A percentile compares a stretch with the other conserved stretches of the same genome.
Evolutionary conservation across 1,284 basidiomycete species (phyloP).

Genomic region (Cryptococcus sp.): DNA sequence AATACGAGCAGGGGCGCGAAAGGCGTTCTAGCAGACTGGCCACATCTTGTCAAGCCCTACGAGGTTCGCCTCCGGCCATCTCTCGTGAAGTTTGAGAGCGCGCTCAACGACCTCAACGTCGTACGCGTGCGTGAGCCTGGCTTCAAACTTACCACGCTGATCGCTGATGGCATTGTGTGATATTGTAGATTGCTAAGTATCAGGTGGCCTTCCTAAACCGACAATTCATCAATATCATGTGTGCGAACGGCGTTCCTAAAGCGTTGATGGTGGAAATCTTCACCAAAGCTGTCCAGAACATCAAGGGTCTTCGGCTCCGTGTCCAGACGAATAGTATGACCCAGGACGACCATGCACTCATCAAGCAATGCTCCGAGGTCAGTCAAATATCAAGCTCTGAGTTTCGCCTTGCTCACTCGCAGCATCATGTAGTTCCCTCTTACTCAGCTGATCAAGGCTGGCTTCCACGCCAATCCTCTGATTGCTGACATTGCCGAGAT

Average conservation of each 20-base stretch:
- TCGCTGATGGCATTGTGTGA: not conserved
- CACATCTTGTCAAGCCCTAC: constrained; percentile 27
- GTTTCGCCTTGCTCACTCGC: not conserved
- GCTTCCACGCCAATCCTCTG: constrained; percentile 45
- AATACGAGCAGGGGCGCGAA: constrained; percentile 47
- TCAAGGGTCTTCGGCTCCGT: constrained; percentile 37
- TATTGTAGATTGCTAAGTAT: constrained; percentile 45
- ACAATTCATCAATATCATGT: constrained; percentile 54
- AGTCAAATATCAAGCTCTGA: not conserved
- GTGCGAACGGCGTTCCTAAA: constrained; percentile 44
- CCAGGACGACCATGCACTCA: constrained; percentile 28
- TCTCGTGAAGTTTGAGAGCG: constrained; percentile 48
- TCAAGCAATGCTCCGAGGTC: constrained; percentile 32
- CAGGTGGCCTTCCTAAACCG: constrained; percentile 51
- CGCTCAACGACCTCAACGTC: constrained; percentile 42
- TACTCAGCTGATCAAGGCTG: constrained; percentile 36
- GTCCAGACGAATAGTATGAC: constrained; percentile 22
- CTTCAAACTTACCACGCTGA: not conserved
- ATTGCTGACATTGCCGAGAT: constrained; percentile 46
- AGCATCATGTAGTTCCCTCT: constrained; percentile 42
- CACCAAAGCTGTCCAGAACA: constrained; percentile 32
- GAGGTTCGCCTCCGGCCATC: constrained; percentile 46
- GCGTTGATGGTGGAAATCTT: constrained; percentile 44
- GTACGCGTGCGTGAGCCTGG: constrained; percentile 34
- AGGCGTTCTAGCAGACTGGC: constrained; percentile 50